A percentile compares a stretch with the other conserved stretches of the same genome.
phyloP scores from a whole-genome alignment of 2,329 filamentous ascomycete genomes.

The Nigrospora osmanthi region DNA sequence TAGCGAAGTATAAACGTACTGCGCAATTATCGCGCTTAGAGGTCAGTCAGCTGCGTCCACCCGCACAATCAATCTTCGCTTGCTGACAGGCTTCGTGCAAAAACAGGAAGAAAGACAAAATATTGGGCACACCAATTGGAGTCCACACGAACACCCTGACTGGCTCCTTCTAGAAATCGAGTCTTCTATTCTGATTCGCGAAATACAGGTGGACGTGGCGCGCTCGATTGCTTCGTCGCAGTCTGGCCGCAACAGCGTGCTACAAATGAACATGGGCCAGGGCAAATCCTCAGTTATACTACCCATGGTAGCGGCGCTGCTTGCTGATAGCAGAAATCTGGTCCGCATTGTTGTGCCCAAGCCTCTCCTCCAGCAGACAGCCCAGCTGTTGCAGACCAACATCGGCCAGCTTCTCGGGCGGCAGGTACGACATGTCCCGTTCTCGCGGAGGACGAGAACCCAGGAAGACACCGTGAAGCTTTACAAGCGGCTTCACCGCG shows the following conservation, averaged over 20 bases:
- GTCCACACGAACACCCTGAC: conserved; percentile 43
- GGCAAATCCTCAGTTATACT: conserved; percentile 50
- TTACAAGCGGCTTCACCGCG: conserved; percentile 28
- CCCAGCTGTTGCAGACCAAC: conserved; percentile 44
- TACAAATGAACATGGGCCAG: conserved; percentile 63
- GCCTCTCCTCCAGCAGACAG: conserved; percentile 48
- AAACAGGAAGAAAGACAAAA: conserved; percentile 34
- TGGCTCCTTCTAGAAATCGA: conserved; percentile 64
- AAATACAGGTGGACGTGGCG: conserved; percentile 55
- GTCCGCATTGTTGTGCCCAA: conserved; percentile 49
- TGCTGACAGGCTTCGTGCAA: too few species aligned
- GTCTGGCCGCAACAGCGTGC: conserved; percentile 45
- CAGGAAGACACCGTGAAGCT: conserved; percentile 19
- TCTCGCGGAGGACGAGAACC: conserved; percentile 42
- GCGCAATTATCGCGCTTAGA: conserved; percentile 17
- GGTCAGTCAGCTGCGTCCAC: too few species aligned
- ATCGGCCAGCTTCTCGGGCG: conserved; percentile 47
- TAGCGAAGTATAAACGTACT: conserved; percentile 22
- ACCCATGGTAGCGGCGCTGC: conserved; percentile 37
- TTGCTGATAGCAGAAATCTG: conserved; percentile 38
- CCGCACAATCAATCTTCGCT: too few species aligned
- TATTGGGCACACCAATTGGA: conserved; percentile 49
- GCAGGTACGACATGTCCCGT: conserved; percentile 47
- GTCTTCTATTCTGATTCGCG: conserved; percentile 51
- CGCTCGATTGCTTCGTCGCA: conserved; percentile 47